Percentiles rank a stretch among this genome's conserved stretches.
Conservation (phyloP, 192 early-diverging fungal species). For the Mortierella alpina region DNA sequence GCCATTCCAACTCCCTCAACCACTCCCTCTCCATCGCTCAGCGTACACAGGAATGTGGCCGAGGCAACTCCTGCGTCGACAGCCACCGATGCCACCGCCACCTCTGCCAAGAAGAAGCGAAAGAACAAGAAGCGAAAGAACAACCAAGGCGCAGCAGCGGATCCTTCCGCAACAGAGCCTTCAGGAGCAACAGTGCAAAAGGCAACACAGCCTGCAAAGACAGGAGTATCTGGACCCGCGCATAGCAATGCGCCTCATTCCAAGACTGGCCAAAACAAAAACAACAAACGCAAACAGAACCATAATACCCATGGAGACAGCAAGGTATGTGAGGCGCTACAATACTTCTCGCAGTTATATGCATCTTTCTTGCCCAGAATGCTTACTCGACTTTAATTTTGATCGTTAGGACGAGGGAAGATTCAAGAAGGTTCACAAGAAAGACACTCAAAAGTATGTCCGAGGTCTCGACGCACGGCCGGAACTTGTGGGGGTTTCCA, state of each 20-base stretch:
- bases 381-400: no score
- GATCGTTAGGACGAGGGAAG: constrained; percentile 7
- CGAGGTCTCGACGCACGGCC: constrained; percentile 33
- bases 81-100: background rate
- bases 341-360: no score
- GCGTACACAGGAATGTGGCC: no score
- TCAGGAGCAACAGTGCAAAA: background rate
- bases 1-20: background rate
- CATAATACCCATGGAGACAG: no score
- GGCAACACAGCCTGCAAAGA: background rate
- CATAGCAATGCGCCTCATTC: no score
- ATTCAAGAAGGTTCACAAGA: background rate
- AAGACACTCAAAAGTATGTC: constrained; percentile 1
- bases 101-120: background rate
- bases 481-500: constrained; percentile 29
- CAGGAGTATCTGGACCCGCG: background rate
- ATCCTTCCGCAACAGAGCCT: background rate
- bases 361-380: no score
- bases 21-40: background rate
- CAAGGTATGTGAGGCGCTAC: no score
- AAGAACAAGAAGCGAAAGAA: background rate
- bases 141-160: background rate
- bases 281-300: no score
- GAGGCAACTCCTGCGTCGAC: background rate
- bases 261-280: no score